A percentile compares a stretch with the other conserved stretches of the same genome.
phyloP scores from a whole-genome alignment of 2,329 filamentous ascomycete species.

The Fusarium transvaalense region DNA sequence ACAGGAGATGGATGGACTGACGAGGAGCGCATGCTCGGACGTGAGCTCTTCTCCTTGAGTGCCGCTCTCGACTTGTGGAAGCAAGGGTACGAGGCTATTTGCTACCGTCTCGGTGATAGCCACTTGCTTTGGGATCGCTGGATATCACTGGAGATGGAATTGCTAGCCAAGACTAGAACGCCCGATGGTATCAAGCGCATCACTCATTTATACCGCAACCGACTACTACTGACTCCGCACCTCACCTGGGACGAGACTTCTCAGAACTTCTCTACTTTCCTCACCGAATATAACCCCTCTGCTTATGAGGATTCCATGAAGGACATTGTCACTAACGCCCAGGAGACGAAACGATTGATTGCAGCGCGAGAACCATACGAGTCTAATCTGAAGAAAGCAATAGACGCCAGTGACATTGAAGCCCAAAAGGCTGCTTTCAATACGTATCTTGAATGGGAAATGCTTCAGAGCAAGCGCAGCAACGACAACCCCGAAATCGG shows the following conservation, averaged over 20 bases:
- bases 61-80: slow-evolving; percentile 77
- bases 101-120: slow-evolving; percentile 81
- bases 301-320: slow-evolving; percentile 82
- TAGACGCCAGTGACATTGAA: slow-evolving; percentile 66
- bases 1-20: slow-evolving; percentile 68
- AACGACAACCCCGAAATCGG: slow-evolving; percentile 60
- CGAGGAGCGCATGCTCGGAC: slow-evolving; percentile 76
- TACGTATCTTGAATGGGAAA: slow-evolving; percentile 90
- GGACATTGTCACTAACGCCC: slow-evolving; percentile 72
- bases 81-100: slow-evolving; percentile 77
- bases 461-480: slow-evolving; percentile 67
- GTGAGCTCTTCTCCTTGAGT: slow-evolving; percentile 78
- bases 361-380: slow-evolving; percentile 75
- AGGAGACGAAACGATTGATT: slow-evolving; percentile 73
- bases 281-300: slow-evolving; percentile 77
- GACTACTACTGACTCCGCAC: slow-evolving; percentile 78
- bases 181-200: slow-evolving; percentile 72
- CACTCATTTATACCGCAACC: slow-evolving; percentile 76
- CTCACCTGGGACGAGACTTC: slow-evolving; percentile 80
- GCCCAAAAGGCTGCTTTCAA: slow-evolving; percentile 65
- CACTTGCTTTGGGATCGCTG: slow-evolving; percentile 84
- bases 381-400: slow-evolving; percentile 71
- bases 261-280: slow-evolving; percentile 79
- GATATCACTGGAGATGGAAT: slow-evolving; percentile 77
- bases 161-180: slow-evolving; percentile 69